Conservation (phyloP, 768 basidiomycete genomes). For the Ramaria rubella region DNA sequence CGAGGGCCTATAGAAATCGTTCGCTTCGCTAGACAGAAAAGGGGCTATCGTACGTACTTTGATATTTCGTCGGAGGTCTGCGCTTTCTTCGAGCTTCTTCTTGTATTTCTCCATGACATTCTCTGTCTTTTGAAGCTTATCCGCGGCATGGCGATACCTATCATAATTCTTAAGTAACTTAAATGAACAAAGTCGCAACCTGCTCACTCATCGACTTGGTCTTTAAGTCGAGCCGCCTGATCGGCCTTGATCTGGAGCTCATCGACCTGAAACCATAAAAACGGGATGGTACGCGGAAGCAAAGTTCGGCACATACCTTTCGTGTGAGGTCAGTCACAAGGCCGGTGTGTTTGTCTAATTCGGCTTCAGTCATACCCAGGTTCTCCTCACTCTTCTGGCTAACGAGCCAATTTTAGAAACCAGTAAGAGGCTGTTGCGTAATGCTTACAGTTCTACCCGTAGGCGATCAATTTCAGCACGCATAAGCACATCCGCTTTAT, state of each 20-base stretch:
- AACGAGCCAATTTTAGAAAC: constrained; percentile 16
- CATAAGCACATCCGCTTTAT: constrained; percentile 71
- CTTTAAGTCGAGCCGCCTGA: constrained; percentile 74
- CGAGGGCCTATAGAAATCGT: constrained; percentile 52
- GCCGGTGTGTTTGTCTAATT: constrained; percentile 71
- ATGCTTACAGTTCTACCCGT: constrained; percentile 74
- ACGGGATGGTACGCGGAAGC: background rate
- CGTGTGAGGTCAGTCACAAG: constrained; percentile 67
- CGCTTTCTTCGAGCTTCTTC: constrained; percentile 94
- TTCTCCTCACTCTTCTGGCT: constrained; percentile 95
- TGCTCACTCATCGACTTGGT: constrained; percentile 89
- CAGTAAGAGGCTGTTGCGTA: background rate
- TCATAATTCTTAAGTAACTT: background rate
- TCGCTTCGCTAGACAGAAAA: background rate
- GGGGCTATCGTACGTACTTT: constrained; percentile 22
- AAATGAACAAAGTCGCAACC: background rate
- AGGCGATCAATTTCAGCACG: constrained; percentile 78
- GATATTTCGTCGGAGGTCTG: constrained; percentile 43
- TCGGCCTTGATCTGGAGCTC: constrained; percentile 76
- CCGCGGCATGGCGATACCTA: constrained; percentile 88
- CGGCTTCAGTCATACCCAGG: constrained; percentile 71
- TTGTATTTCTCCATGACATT: constrained; percentile 99
- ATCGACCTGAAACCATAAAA: constrained; percentile 42
- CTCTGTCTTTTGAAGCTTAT: constrained; percentile 88
- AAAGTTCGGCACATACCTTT: constrained; percentile 33